Evolutionary conservation across 768 basidiomycete species (phyloP).

Genomic region (Tephrocybe rancida): DNA sequence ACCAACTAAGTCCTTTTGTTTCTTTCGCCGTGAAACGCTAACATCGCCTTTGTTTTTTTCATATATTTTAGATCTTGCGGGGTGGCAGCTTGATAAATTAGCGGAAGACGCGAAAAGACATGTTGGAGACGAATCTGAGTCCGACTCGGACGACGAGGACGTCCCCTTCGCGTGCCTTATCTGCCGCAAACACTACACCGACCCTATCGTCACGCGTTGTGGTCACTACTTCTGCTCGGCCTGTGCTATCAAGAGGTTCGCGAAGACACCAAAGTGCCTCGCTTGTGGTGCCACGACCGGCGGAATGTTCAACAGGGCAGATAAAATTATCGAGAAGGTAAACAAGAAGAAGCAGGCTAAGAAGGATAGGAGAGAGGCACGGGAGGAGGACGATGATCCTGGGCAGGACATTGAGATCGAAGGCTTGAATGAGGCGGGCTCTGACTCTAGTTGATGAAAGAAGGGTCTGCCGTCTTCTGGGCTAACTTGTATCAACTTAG

Average conservation of each 20-base stretch:
- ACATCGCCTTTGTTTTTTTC: conserved; percentile 5
- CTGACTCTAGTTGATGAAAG: conserved; percentile 35
- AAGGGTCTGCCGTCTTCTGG: conserved; percentile 17
- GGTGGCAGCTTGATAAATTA: conserved; percentile 97
- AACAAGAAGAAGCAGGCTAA: conserved; percentile 70
- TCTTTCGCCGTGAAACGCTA: conserved; percentile 3
- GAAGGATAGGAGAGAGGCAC: conserved; percentile 52
- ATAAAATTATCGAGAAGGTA: conserved; percentile 88
- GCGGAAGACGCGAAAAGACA: conserved; percentile 75
- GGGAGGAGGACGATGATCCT: conserved; percentile 33
- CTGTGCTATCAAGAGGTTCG: conserved; percentile 94
- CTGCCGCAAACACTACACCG: conserved; percentile 92
- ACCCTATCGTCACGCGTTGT: conserved; percentile 95
- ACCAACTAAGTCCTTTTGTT: conserved; percentile 3
- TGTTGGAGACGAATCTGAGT: conserved; percentile 62
- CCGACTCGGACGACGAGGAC: conserved; percentile 80
- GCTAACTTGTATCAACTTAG: neutral
- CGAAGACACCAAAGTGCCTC: conserved; percentile 92
- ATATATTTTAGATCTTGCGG: conserved; percentile 73
- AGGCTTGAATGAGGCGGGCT: conserved; percentile 37
- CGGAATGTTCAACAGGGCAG: conserved; percentile 95
- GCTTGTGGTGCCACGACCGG: conserved; percentile 93
- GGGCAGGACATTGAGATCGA: conserved; percentile 59
- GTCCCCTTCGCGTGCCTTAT: conserved; percentile 98
- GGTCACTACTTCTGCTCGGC: conserved; percentile 95